Evolutionary conservation across 805 yeast species (phyloP).

Genomic region (Grigorovia jiainica): DNA sequence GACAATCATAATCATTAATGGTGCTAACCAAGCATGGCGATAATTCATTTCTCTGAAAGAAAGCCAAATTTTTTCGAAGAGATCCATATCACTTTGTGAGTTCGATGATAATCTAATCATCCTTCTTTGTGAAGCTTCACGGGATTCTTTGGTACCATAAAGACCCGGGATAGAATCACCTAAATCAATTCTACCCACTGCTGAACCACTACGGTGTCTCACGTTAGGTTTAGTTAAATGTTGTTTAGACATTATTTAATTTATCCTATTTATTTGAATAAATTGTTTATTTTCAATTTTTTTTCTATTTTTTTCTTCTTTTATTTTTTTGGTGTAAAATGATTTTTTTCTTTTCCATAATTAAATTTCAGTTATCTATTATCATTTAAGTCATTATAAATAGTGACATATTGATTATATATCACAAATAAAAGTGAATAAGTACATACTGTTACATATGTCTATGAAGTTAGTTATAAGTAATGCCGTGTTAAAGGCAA

Average conservation of each 20-base stretch:
- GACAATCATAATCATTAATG: slow-evolving; percentile 39
- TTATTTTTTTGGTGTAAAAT: too few species aligned
- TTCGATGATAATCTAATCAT: slow-evolving; percentile 10
- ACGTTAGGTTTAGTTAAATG: neutral
- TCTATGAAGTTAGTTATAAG: slow-evolving; percentile 7
- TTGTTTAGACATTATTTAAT: neutral
- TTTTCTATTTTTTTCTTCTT: too few species aligned
- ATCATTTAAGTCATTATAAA: too few species aligned
- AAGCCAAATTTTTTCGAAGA: slow-evolving; percentile 45
- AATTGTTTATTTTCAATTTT: neutral
- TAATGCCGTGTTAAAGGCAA: slow-evolving; percentile 38
- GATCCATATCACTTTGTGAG: slow-evolving; percentile 40
- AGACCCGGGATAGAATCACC: slow-evolving; percentile 48
- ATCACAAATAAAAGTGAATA: neutral
- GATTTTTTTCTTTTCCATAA: too few species aligned
- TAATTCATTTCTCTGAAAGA: slow-evolving; percentile 37
- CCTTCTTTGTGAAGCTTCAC: slow-evolving; percentile 20
- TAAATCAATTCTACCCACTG: slow-evolving; percentile 63
- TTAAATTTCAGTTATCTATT: too few species aligned
- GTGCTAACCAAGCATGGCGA: slow-evolving; percentile 63
- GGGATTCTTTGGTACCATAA: neutral
- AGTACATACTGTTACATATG: neutral
- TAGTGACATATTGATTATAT: neutral
- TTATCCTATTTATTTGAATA: neutral
- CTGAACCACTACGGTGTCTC: slow-evolving; percentile 40